phyloP scores from a whole-genome alignment of 805 yeast species.

The Cyberlindnera maritima region DNA sequence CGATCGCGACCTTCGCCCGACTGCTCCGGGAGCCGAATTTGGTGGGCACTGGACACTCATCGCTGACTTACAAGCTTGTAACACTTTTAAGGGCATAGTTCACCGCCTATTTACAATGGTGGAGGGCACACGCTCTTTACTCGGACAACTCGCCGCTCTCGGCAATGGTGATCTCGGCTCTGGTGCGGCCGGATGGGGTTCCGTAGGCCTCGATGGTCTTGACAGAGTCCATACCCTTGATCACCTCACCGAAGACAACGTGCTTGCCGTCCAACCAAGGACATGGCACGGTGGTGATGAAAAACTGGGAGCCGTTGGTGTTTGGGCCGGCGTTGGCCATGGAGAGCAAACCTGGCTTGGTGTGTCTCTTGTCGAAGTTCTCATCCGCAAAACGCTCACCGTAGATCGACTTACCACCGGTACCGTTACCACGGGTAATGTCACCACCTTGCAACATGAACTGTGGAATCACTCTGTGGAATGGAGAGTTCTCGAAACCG shows the following conservation, averaged over 20 bases:
- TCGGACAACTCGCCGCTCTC: constrained; percentile 50
- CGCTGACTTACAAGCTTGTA: too few species aligned
- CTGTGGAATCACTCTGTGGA: constrained; percentile 93
- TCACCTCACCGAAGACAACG: constrained; percentile 76
- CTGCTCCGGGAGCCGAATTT: neutral
- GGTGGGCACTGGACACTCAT: too few species aligned
- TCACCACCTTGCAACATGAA: constrained; percentile 98
- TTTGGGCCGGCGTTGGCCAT: constrained; percentile 95
- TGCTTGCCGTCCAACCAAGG: constrained; percentile 81
- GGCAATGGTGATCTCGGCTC: constrained; percentile 60
- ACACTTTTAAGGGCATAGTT: too few species aligned
- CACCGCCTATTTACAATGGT: neutral
- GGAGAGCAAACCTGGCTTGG: constrained; percentile 76
- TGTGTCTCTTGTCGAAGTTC: constrained; percentile 72
- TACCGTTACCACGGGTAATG: constrained; percentile 82
- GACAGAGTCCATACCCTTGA: constrained; percentile 60
- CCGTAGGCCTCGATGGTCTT: constrained; percentile 64
- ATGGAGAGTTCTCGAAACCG: constrained; percentile 80
- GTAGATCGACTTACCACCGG: constrained; percentile 89
- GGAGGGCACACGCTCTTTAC: too few species aligned
- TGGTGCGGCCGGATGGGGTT: constrained; percentile 63
- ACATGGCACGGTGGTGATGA: constrained; percentile 76
- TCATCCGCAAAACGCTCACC: constrained; percentile 59
- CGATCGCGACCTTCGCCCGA: neutral
- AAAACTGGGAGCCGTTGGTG: constrained; percentile 90